phyloP scores from a whole-genome alignment of 2,329 filamentous ascomycete species.

The Fusarium denticulatum region DNA sequence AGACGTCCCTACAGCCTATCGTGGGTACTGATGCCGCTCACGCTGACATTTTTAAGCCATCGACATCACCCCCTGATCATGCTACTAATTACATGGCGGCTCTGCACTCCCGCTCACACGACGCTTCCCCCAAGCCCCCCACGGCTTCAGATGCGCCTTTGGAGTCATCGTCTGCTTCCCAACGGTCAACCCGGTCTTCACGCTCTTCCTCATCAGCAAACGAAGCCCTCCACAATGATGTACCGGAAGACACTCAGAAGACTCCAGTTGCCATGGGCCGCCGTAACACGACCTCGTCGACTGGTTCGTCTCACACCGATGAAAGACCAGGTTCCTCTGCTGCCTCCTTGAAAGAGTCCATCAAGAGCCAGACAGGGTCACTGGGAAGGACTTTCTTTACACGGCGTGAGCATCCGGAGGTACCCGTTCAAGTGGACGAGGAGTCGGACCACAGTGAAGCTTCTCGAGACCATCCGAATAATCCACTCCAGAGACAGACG shows the following conservation, averaged over 20 bases:
- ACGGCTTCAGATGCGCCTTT: conserved; percentile 45
- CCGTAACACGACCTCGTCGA: conserved; percentile 53
- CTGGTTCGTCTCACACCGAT: conserved; percentile 43
- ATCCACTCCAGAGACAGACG: conserved; percentile 49
- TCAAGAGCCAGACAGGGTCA: conserved; percentile 54
- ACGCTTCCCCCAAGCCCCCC: conserved; percentile 60
- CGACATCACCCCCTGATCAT: conserved; percentile 65
- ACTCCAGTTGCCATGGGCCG: conserved; percentile 44
- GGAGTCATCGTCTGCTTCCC: conserved; percentile 51
- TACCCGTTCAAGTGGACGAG: conserved; percentile 46
- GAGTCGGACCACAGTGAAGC: conserved; percentile 47
- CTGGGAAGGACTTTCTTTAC: conserved; percentile 54
- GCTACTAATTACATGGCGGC: conserved; percentile 74
- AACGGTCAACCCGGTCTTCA: conserved; percentile 59
- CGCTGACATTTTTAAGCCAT: conserved; percentile 70
- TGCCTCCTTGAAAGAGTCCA: conserved; percentile 49
- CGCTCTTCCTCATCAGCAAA: conserved; percentile 60
- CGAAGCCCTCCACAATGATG: conserved; percentile 55
- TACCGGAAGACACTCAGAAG: conserved; percentile 44
- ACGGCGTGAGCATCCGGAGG: conserved; percentile 51
- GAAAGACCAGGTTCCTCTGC: conserved; percentile 46
- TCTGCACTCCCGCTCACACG: conserved; percentile 69
- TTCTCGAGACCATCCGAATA: conserved; percentile 48
- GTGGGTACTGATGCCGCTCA: conserved; percentile 74
- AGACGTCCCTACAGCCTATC: conserved; percentile 68